phyloP scores from a whole-genome alignment of 2,329 filamentous ascomycete genomes.

The Microdochium paspali region DNA sequence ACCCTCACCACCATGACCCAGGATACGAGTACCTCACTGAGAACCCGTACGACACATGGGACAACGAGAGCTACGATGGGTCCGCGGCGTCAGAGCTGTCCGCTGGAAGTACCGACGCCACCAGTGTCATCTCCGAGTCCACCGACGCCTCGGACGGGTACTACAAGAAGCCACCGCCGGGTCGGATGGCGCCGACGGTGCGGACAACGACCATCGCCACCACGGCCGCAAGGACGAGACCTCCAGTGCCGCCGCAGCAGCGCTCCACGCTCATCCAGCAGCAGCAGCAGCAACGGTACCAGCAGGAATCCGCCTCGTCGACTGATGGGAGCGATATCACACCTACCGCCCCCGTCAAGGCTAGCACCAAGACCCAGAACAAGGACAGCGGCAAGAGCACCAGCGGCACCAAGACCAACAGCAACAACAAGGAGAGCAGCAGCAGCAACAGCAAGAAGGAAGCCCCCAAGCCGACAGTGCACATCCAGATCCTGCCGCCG shows the following conservation, averaged over 20 bases:
- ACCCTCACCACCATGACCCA: neutral
- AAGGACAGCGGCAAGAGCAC: neutral
- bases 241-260: too few relatives aligned
- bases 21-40: neutral
- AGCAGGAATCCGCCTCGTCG: too few relatives aligned
- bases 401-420: neutral
- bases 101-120: neutral
- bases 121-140: neutral
- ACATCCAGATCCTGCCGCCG: neutral
- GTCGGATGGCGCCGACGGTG: too few relatives aligned
- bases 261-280: too few relatives aligned
- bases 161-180: neutral
- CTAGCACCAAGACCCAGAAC: neutral
- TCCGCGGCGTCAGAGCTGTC: neutral
- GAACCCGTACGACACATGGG: neutral
- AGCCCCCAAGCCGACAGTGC: neutral
- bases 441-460: neutral
- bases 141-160: neutral
- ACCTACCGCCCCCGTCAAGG: neutral
- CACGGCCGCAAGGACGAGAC: too few relatives aligned
- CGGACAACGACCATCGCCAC: too few relatives aligned
- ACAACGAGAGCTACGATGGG: neutral
- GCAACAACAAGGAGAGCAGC: neutral
- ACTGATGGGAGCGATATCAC: neutral
- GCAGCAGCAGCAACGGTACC: too few relatives aligned